These are phyloP conservation scores for Meripilus lineatus DNA, from an alignment of 1,284 basidiomycete species.

Conservation along the genomic window DNA sequence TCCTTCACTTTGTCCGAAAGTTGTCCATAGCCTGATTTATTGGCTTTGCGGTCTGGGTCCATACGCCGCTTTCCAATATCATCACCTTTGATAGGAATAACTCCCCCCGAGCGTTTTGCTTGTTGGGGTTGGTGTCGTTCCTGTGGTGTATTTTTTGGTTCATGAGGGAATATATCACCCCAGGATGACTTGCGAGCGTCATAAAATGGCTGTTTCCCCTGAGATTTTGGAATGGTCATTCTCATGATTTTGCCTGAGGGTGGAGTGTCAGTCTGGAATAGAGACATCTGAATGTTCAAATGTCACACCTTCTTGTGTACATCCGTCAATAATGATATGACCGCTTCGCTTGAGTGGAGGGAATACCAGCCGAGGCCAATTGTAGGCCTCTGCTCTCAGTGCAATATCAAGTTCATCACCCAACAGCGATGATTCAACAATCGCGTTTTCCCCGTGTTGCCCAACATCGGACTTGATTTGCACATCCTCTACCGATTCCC, in stretches of 20 bases:
- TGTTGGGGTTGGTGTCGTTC: constrained; percentile 54
- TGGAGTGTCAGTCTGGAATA: constrained; percentile 2
- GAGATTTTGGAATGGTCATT: constrained; percentile 85
- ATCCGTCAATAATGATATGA: constrained; percentile 91
- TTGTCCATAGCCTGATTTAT: background rate
- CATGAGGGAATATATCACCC: constrained; percentile 95
- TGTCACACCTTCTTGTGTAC: constrained; percentile 68
- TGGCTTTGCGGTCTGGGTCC: background rate
- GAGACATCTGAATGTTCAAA: background rate
- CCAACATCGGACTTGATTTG: background rate
- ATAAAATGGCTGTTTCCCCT: constrained; percentile 92
- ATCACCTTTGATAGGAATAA: constrained; percentile 6
- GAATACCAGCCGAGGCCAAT: constrained; percentile 89
- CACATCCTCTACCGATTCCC: background rate
- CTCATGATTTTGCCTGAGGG: constrained; percentile 81
- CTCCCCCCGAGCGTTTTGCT: constrained; percentile 20
- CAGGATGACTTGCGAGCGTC: constrained; percentile 91
- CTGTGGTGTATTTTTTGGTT: constrained; percentile 67
- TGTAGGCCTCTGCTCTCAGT: constrained; percentile 64
- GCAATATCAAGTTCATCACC: constrained; percentile 39
- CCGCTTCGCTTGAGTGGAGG: constrained; percentile 90
- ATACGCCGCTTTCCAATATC: constrained; percentile 6
- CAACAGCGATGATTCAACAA: constrained; percentile 5
- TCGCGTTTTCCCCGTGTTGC: background rate
- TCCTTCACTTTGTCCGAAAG: background rate